phyloP scores from a whole-genome alignment of 177 flowering plant genomes.

The Telopea speciosissima region DNA sequence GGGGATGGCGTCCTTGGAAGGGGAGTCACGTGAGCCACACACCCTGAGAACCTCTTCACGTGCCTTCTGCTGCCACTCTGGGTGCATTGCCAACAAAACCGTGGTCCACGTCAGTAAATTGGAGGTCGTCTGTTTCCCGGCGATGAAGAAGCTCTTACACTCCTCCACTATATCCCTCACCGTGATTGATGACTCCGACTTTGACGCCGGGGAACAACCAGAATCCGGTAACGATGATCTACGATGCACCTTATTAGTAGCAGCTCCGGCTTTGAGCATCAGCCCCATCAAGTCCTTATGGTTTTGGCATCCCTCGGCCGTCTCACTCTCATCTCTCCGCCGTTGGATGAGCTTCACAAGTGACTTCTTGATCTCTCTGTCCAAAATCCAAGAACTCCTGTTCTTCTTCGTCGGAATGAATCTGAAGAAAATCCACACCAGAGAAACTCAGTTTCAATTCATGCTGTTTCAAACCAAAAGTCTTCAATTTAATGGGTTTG shows the following conservation, averaged over 20 bases:
- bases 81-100: conserved; percentile 91
- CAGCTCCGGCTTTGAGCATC: conserved; percentile 52
- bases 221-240: neutral
- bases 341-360: conserved; percentile 49
- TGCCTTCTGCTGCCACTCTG: conserved; percentile 86
- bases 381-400: conserved; percentile 59
- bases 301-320: conserved; percentile 13
- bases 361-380: conserved; percentile 57
- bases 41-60: conserved; percentile 82
- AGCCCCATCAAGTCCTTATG: conserved; percentile 67
- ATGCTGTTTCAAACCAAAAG: too few relatives aligned
- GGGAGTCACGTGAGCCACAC: conserved; percentile 82
- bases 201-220: neutral
- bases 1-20: conserved; percentile 66
- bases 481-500: neutral
- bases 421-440: conserved; percentile 19
- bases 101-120: conserved; percentile 97
- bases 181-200: conserved; percentile 27
- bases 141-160: conserved; percentile 95
- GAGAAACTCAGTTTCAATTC: too few relatives aligned
- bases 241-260: neutral
- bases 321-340: conserved; percentile 18
- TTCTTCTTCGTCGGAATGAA: conserved; percentile 70
- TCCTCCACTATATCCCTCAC: conserved; percentile 83
- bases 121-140: conserved; percentile 93